A percentile compares a stretch with the other conserved stretches of the same genome.
These are phyloP conservation scores for Firmiana major DNA, from an alignment of 345 rosid genomes.

Conservation along the genomic window DNA sequence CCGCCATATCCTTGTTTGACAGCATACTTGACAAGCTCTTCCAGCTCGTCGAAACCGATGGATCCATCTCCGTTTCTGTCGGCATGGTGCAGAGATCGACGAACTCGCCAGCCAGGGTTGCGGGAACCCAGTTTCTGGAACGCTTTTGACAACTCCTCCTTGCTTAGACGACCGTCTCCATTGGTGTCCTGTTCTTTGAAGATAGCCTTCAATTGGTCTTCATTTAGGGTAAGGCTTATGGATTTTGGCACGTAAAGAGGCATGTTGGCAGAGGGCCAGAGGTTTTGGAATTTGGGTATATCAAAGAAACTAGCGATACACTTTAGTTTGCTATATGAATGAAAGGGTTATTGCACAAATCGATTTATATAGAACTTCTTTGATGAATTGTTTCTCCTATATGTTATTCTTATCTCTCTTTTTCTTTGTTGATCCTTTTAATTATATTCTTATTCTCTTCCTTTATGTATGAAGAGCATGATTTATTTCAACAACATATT, in stretches of 20 bases:
- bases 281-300: not conserved
- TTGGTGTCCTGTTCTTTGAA: constrained; percentile 24
- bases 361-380: not conserved
- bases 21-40: constrained; percentile 24
- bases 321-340: not conserved
- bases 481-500: not conserved
- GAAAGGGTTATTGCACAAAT: not conserved
- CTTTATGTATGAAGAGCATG: not conserved
- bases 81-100: constrained; percentile 20
- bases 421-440: not conserved
- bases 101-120: constrained; percentile 22
- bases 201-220: constrained; percentile 18
- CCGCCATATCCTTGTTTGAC: constrained; percentile 9
- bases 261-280: not conserved
- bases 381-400: not conserved
- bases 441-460: not conserved
- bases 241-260: constrained; percentile 4
- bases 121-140: constrained; percentile 24
- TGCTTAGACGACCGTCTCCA: constrained; percentile 23
- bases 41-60: constrained; percentile 19
- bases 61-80: constrained; percentile 23
- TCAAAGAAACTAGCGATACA: not conserved
- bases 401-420: not conserved
- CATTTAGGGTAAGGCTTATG: not conserved
- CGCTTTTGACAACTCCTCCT: constrained; percentile 22